Percentiles rank a stretch among this genome's conserved stretches.
Evolutionary conservation across 192 early-diverging fungal genomes (phyloP).

Genomic region (Umbelopsis isabellina): DNA sequence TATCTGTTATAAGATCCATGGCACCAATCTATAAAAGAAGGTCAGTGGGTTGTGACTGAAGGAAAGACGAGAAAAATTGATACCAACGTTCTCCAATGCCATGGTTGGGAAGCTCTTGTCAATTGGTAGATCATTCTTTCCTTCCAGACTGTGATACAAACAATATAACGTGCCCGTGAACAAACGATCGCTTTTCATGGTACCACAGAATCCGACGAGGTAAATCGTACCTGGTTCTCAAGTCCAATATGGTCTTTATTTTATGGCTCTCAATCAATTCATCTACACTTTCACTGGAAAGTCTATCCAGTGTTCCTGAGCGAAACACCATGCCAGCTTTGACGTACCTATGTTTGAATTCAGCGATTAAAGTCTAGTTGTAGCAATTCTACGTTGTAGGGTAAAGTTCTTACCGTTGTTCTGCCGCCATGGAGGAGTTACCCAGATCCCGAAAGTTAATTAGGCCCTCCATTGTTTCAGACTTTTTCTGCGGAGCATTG

Average conservation of each 20-base stretch:
- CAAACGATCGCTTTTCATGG: background rate
- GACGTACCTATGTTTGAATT: background rate
- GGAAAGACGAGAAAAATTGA: background rate
- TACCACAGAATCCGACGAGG: too few species aligned
- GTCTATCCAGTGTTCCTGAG: conserved; percentile 15
- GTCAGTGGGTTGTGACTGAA: background rate
- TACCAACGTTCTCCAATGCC: conserved; percentile 24
- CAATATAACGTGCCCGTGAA: background rate
- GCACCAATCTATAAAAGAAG: background rate
- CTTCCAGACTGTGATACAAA: conserved; percentile 18
- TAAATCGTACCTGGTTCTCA: conserved; percentile 27
- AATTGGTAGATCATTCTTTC: conserved; percentile 23
- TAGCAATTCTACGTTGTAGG: too few species aligned
- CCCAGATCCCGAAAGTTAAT: conserved; percentile 34
- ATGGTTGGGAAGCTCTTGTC: conserved; percentile 31
- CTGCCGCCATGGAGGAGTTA: conserved; percentile 1
- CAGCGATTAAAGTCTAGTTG: background rate
- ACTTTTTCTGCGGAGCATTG: background rate
- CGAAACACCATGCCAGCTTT: conserved; percentile 12
- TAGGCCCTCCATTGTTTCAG: conserved; percentile 3
- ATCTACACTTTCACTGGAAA: background rate
- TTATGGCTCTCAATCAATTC: conserved; percentile 7
- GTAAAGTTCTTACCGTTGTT: background rate
- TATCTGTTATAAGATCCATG: background rate
- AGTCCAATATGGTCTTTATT: conserved; percentile 31